These are phyloP conservation scores for Iberis amara DNA, from an alignment of 441 rosid species.

Conservation along the genomic window DNA sequence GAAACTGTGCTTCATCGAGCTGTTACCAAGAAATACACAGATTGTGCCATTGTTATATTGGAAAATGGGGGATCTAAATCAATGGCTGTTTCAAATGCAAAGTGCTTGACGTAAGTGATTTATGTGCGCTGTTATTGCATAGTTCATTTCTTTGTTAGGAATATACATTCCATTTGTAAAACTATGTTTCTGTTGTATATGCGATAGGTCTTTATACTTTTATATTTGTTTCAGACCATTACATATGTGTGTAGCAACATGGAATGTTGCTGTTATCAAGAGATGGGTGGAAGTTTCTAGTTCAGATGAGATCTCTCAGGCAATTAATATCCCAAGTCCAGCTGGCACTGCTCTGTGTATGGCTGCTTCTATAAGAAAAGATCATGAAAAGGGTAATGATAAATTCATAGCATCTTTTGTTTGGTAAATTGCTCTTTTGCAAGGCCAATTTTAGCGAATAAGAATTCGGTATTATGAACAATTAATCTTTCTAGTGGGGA, in stretches of 20 bases:
- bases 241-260: slow-evolving; percentile 83
- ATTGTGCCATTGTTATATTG: slow-evolving; percentile 87
- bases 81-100: slow-evolving; percentile 76
- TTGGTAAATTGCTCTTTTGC: slow-evolving; percentile 11
- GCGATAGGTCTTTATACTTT: slow-evolving; percentile 6
- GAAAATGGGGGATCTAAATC: slow-evolving; percentile 91
- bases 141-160: background rate
- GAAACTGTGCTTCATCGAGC: slow-evolving; percentile 97
- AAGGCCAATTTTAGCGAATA: background rate
- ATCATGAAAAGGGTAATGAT: slow-evolving; percentile 81
- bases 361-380: slow-evolving; percentile 90
- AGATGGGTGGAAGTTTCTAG: slow-evolving; percentile 90
- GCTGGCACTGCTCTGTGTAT: slow-evolving; percentile 89
- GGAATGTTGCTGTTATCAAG: slow-evolving; percentile 89
- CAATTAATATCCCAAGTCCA: slow-evolving; percentile 76
- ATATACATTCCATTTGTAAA: slow-evolving; percentile 10
- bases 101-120: slow-evolving; percentile 65
- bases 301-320: slow-evolving; percentile 58
- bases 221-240: slow-evolving; percentile 60
- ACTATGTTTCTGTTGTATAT: slow-evolving; percentile 16
- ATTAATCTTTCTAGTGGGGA: slow-evolving; percentile 3
- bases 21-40: slow-evolving; percentile 80
- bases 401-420: slow-evolving; percentile 20
- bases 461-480: slow-evolving; percentile 2
- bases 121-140: background rate